Percentiles rank a stretch among this genome's conserved stretches.
phyloP scores from a whole-genome alignment of 2,329 filamentous ascomycete genomes.

The Beauveria bassiana region DNA sequence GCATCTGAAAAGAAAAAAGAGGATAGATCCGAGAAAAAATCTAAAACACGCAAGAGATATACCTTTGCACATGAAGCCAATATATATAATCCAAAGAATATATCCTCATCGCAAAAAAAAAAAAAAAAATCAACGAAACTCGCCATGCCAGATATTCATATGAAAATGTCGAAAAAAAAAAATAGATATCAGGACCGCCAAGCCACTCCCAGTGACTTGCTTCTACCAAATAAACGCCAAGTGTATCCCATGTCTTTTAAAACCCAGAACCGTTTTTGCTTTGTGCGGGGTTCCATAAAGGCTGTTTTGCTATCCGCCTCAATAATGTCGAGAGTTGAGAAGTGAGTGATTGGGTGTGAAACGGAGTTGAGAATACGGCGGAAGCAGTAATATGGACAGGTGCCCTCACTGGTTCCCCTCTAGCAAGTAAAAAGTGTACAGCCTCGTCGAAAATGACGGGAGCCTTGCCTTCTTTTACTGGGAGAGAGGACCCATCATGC shows the following conservation, averaged over 20 bases:
- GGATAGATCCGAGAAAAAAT: background rate
- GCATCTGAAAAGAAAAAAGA: background rate
- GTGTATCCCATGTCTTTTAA: constrained; percentile 10
- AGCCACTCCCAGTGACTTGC: background rate
- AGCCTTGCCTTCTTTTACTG: constrained; percentile 20
- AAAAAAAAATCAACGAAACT: background rate
- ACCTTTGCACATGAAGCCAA: background rate
- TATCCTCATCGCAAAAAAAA: background rate
- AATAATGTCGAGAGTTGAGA: background rate
- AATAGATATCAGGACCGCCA: constrained; percentile 7
- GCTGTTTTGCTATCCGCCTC: background rate
- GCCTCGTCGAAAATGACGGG: background rate
- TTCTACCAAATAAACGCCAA: constrained; percentile 8
- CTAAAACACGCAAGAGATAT: background rate
- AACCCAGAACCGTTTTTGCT: background rate
- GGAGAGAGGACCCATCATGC: constrained; percentile 32
- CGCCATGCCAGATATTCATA: constrained; percentile 9
- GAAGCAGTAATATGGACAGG: constrained; percentile 5
- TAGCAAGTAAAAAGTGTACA: constrained; percentile 1
- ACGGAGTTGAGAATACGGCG: background rate
- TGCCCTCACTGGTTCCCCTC: background rate
- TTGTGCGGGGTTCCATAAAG: background rate
- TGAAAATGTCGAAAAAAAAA: background rate
- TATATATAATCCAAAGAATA: constrained; percentile 4
- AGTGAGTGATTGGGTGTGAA: background rate